Percentiles rank a stretch among this genome's conserved stretches.
Evolutionary conservation across 768 basidiomycete species (phyloP).

Genomic region (Cyclocybe cylindracea): DNA sequence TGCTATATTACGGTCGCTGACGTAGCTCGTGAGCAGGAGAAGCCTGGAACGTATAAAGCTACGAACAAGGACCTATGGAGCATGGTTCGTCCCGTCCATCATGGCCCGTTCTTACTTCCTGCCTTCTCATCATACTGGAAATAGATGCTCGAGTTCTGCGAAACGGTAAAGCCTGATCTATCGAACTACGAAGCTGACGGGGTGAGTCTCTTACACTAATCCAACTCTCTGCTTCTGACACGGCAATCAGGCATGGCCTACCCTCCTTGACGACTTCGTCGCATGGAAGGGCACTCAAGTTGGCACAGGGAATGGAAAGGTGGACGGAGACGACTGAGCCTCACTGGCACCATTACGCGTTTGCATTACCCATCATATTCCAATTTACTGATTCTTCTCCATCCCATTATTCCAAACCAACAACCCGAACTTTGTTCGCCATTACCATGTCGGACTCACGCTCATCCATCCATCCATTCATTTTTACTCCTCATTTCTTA

Average conservation of each 20-base stretch:
- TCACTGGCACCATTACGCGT: not conserved
- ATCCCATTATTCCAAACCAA: too few relatives aligned
- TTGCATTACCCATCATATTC: too few relatives aligned
- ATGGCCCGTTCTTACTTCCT: not conserved
- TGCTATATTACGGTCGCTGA: not conserved
- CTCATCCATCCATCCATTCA: too few relatives aligned
- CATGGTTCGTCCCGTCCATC: slow-evolving; percentile 54
- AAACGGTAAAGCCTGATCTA: slow-evolving; percentile 57
- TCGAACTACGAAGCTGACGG: slow-evolving; percentile 76
- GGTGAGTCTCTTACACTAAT: slow-evolving; percentile 39
- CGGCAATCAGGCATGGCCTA: slow-evolving; percentile 72
- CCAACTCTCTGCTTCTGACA: not conserved
- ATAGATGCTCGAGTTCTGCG: slow-evolving; percentile 79
- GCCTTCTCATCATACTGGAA: slow-evolving; percentile 2
- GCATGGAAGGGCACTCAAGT: slow-evolving; percentile 52
- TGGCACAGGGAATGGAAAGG: slow-evolving; percentile 12
- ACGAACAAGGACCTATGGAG: slow-evolving; percentile 86
- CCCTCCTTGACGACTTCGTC: slow-evolving; percentile 79
- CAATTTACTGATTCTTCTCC: too few relatives aligned
- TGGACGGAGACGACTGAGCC: not conserved
- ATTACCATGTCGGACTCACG: too few relatives aligned
- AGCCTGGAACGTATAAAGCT: slow-evolving; percentile 63
- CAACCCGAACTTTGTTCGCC: too few relatives aligned
- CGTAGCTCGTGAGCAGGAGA: slow-evolving; percentile 32
- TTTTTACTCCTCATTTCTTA: too few relatives aligned